A percentile compares a stretch with the other conserved stretches of the same genome.
phyloP scores from a whole-genome alignment of 768 basidiomycete species.

The Daedaleopsis sinensis region DNA sequence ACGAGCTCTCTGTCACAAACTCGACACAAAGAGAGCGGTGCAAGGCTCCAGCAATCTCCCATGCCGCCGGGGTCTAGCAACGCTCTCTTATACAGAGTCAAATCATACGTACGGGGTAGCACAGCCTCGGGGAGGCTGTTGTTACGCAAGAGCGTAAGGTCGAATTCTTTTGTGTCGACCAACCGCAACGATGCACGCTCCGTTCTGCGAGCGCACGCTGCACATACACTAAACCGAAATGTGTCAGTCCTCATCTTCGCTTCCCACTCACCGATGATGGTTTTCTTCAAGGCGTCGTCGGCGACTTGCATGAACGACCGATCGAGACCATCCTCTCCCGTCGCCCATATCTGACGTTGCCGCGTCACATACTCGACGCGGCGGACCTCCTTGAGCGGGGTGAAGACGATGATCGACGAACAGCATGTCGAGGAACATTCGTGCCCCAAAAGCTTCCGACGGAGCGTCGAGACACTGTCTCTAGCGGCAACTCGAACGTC shows the following conservation, averaged over 20 bases:
- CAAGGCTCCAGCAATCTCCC: not conserved
- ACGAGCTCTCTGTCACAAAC: not conserved
- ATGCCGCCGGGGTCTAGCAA: not conserved
- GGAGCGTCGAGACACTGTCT: no score
- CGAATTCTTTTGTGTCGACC: not conserved
- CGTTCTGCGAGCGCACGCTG: not conserved
- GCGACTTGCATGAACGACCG: not conserved
- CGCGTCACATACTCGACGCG: not conserved
- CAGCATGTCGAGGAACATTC: no score
- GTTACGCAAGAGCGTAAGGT: not conserved
- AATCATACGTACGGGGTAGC: no score
- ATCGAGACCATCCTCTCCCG: not conserved
- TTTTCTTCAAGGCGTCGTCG: not conserved
- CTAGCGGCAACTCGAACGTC: no score
- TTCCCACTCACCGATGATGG: not conserved
- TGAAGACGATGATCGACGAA: no score
- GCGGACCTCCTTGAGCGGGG: no score
- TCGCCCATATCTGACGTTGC: not conserved
- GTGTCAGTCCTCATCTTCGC: not conserved
- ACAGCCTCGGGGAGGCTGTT: not conserved
- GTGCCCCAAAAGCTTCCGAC: no score
- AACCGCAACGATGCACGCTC: not conserved
- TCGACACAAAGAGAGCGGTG: not conserved
- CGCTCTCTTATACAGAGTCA: not conserved
- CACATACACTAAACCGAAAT: not conserved